A percentile compares a stretch with the other conserved stretches of the same genome.
These are phyloP conservation scores for Extremus antarcticus DNA, from an alignment of 495 filamentous ascomycete species.

Conservation along the genomic window DNA sequence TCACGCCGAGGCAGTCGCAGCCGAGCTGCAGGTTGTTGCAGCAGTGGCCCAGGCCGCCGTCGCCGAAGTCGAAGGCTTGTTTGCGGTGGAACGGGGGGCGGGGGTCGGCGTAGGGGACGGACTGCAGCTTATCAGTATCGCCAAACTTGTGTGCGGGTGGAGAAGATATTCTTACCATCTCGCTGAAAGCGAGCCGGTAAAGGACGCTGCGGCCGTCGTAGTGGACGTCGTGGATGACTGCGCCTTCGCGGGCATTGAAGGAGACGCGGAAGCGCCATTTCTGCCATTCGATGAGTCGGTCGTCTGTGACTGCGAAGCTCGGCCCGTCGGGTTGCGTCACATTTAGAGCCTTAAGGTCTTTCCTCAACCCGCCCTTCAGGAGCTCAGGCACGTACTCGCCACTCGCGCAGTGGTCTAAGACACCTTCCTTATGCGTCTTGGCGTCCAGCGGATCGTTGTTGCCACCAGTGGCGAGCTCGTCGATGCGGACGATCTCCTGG, in stretches of 20 bases:
- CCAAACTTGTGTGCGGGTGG: neutral
- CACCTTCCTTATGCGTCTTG: conserved; percentile 32
- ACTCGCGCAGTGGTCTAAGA: conserved; percentile 35
- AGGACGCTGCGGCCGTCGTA: conserved; percentile 60
- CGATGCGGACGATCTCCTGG: conserved; percentile 42
- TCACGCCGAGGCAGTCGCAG: conserved; percentile 29
- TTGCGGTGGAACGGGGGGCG: conserved; percentile 28
- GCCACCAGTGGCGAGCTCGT: conserved; percentile 44
- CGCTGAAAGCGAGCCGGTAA: conserved; percentile 59
- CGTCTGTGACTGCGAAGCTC: conserved; percentile 21
- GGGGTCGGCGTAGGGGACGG: conserved; percentile 32
- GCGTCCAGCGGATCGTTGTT: conserved; percentile 32
- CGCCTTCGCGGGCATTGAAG: conserved; percentile 31
- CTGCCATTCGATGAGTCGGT: conserved; percentile 27
- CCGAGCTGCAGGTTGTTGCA: conserved; percentile 28
- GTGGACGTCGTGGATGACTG: conserved; percentile 37
- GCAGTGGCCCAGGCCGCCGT: conserved; percentile 25
- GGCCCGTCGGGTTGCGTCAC: conserved; percentile 27
- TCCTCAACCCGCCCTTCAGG: conserved; percentile 33
- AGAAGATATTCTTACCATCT: conserved; percentile 56
- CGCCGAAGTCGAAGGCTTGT: conserved; percentile 29
- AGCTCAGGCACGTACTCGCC: conserved; percentile 47
- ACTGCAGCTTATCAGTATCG: neutral
- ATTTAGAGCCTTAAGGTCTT: conserved; percentile 33
- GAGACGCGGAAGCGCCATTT: conserved; percentile 42